These are phyloP conservation scores for Ogataea glucozyma DNA, from an alignment of 805 yeast species.

Conservation along the genomic window DNA sequence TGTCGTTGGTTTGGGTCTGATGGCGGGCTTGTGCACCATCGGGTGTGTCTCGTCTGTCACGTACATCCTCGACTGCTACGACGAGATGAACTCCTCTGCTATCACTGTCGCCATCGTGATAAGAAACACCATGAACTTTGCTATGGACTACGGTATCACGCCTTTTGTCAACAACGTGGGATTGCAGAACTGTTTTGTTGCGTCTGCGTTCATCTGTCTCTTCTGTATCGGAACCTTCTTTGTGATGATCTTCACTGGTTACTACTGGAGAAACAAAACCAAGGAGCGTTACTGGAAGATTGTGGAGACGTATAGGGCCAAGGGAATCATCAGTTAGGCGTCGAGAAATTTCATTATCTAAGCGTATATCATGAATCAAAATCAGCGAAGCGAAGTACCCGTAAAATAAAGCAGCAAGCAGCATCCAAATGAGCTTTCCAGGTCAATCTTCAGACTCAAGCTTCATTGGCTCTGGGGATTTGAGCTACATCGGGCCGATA, in stretches of 20 bases:
- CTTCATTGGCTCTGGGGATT: no score
- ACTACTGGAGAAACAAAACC: conserved; percentile 38
- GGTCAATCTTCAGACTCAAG: no score
- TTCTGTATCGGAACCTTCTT: conserved; percentile 48
- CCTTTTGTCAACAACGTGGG: conserved; percentile 58
- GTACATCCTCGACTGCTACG: conserved; percentile 57
- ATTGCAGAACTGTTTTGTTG: conserved; percentile 54
- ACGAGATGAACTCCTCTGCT: conserved; percentile 53
- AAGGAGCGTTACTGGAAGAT: conserved; percentile 38
- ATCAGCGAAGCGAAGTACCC: no score
- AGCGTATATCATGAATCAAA: no score
- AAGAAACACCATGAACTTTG: conserved; percentile 60
- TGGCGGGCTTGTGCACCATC: conserved; percentile 55
- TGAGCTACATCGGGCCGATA: no score
- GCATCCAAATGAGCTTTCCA: no score
- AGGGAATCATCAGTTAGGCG: conserved; percentile 17
- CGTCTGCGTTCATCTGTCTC: conserved; percentile 54
- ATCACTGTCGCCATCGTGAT: conserved; percentile 57
- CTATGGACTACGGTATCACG: conserved; percentile 59
- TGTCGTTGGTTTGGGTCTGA: conserved; percentile 54
- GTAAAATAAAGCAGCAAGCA: no score
- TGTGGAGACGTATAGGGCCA: conserved; percentile 30
- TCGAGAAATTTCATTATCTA: neutral
- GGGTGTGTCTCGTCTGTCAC: conserved; percentile 54
- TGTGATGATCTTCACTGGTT: conserved; percentile 39